Evolutionary conservation across 2,329 filamentous ascomycete species (phyloP), one percentile per base, ranked within the genome.

Genomic region (Alternaria brassicae): DNA sequence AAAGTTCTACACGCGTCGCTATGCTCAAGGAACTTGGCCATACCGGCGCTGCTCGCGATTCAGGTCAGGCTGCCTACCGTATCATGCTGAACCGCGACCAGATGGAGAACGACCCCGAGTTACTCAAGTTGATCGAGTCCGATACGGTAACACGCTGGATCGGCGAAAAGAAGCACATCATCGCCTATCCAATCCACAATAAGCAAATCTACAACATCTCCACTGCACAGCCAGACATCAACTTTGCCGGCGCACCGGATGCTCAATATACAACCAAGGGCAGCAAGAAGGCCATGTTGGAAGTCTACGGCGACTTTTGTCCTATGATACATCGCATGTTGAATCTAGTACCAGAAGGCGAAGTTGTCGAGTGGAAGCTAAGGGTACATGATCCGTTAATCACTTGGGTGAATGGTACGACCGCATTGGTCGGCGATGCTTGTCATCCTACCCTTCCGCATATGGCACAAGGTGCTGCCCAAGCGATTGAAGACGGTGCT

Each of bases 31-130:
- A 81, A 40, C 78, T 86, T 1, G 81, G 83, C 41, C 79, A 83
- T 62, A 75, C 78, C 6, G 84, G 84, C 21, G 81, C 86, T 53
- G 85, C 89, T 67, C 81, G 87, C 59, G 89, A 91, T 64, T 92
- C 90, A 0, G 87, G 89, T 4, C 89, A 93, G 78, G 91, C 91
- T 0, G 89, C 90, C 3, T 93, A 93, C 80, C 86, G 91, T 12
- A 91, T 93, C 77, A 90, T 93, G 86, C 83, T 93, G 17, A 85
- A 84, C 1, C 86, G 90, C 12, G 83, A 86, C 28, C 82, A 89
- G 58, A 90, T 93, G 85, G 77, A 82, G 56, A 67, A 84, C 21
- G 89, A 93, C 66, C 84, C 89, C 0, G 89, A 91, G 63, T 81
- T 92, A 47, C 80, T 89, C 53, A 82, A 79, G n/a, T 82, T 93